A percentile compares a stretch with the other conserved stretches of the same genome.
Conservation (phyloP, 2,329 filamentous ascomycete genomes). For the Aspergillus awamori region DNA sequence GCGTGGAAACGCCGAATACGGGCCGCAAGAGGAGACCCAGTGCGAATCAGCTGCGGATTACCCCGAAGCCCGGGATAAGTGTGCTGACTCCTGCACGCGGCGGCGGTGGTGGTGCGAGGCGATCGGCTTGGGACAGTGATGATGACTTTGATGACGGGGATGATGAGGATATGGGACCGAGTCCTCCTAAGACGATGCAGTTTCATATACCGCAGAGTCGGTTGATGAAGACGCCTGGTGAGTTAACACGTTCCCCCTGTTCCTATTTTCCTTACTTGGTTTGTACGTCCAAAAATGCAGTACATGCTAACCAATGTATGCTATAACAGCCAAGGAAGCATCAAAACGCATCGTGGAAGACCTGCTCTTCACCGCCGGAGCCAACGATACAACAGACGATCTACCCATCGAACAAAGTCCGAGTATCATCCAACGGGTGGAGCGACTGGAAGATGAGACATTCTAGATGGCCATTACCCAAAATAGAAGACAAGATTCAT, state of each 20-base stretch:
- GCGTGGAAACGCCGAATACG: slow-evolving; percentile 38
- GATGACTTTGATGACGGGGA: slow-evolving; percentile 62
- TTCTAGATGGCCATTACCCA: slow-evolving; percentile 35
- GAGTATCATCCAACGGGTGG: slow-evolving; percentile 47
- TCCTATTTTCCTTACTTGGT: neutral
- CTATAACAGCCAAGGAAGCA: slow-evolving; percentile 49
- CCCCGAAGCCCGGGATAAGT: slow-evolving; percentile 75
- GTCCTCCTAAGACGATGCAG: slow-evolving; percentile 76
- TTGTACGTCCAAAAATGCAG: neutral
- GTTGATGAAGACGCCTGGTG: slow-evolving; percentile 53
- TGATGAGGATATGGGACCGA: slow-evolving; percentile 69
- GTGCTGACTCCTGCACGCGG: slow-evolving; percentile 72
- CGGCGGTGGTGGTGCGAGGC: slow-evolving; percentile 28
- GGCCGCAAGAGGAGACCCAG: slow-evolving; percentile 49
- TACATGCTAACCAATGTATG: neutral
- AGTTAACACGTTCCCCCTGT: slow-evolving; percentile 12
- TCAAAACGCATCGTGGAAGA: slow-evolving; percentile 54
- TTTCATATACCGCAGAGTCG: slow-evolving; percentile 55
- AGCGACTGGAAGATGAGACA: slow-evolving; percentile 50
- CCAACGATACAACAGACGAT: slow-evolving; percentile 43
- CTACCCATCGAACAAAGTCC: slow-evolving; percentile 46
- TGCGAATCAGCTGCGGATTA: slow-evolving; percentile 45
- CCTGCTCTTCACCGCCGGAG: slow-evolving; percentile 50
- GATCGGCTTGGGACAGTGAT: slow-evolving; percentile 71
- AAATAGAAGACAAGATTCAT: neutral